These are phyloP conservation scores for Lichtheimia hyalospora DNA, from an alignment of 371 early-diverging fungal species.

Conservation along the genomic window DNA sequence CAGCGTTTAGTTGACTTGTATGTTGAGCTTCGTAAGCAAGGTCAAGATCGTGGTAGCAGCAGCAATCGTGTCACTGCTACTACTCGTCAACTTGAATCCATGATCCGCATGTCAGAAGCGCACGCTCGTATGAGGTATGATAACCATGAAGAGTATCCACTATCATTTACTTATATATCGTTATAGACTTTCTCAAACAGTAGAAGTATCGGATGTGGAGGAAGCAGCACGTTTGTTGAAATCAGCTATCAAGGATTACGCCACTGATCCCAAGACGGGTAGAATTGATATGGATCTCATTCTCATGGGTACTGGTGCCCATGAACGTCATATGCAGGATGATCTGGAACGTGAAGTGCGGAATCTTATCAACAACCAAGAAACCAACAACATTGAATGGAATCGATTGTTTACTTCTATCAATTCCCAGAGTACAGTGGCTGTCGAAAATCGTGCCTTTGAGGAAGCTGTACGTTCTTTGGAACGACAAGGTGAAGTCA, in stretches of 20 bases:
- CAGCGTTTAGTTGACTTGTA: conserved; percentile 80
- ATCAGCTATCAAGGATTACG: conserved; percentile 93
- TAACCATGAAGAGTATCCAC: background rate
- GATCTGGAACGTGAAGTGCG: conserved; percentile 47
- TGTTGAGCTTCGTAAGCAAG: conserved; percentile 87
- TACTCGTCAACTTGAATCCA: conserved; percentile 98
- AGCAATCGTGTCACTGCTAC: conserved; percentile 94
- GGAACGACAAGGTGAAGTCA: conserved; percentile 35
- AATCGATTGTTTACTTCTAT: conserved; percentile 42
- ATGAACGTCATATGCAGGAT: conserved; percentile 53
- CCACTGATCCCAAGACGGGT: conserved; percentile 98
- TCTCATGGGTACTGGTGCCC: conserved; percentile 80
- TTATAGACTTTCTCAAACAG: conserved; percentile 60
- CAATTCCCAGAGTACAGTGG: conserved; percentile 53
- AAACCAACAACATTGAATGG: conserved; percentile 37
- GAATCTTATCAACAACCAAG: conserved; percentile 36
- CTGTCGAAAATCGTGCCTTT: conserved; percentile 37
- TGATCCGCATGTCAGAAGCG: conserved; percentile 99
- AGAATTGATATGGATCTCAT: conserved; percentile 97
- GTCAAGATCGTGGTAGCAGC: conserved; percentile 54
- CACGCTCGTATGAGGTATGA: conserved; percentile 91
- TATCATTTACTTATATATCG: background rate
- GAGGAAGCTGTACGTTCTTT: conserved; percentile 38
- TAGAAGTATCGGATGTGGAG: conserved; percentile 78
- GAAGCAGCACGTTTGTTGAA: conserved; percentile 89